These are phyloP conservation scores for Takakia lepidozioides DNA, from an alignment of 225 moss, liverwort and hornwort genomes.

Conservation along the genomic window DNA sequence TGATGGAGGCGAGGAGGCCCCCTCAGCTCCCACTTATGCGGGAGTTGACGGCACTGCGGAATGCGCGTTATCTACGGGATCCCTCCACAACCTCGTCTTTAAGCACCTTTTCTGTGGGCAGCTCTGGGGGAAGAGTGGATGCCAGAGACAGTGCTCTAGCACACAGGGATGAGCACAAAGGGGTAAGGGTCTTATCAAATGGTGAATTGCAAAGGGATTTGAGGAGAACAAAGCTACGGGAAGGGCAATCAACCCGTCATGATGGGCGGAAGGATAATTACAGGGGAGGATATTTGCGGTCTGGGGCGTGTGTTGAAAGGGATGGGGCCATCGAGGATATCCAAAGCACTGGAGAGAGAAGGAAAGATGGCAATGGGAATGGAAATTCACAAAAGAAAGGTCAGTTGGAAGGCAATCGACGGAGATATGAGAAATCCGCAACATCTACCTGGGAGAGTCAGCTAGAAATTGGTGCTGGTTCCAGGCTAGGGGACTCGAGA, in stretches of 20 bases:
- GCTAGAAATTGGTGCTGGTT: constrained; percentile 8
- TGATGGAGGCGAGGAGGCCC: constrained; percentile 38
- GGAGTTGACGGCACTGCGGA: constrained; percentile 49
- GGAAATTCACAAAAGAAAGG: constrained; percentile 3
- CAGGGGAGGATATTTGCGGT: not conserved
- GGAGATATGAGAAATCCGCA: constrained; percentile 8
- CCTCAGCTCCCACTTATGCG: constrained; percentile 51
- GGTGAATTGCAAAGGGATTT: too few species aligned
- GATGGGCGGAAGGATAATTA: not conserved
- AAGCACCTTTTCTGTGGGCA: constrained; percentile 23
- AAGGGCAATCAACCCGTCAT: not conserved
- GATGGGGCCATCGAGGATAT: constrained; percentile 12
- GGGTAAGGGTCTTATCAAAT: too few species aligned
- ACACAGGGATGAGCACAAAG: not conserved
- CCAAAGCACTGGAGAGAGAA: constrained; percentile 1
- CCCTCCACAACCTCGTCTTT: constrained; percentile 38
- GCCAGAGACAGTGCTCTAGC: constrained; percentile 9
- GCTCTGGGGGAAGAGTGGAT: constrained; percentile 15
- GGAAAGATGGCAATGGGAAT: constrained; percentile 1
- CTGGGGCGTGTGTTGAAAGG: constrained; percentile 15
- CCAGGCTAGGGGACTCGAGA: constrained; percentile 1
- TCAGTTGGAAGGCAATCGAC: constrained; percentile 7
- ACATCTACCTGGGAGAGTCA: constrained; percentile 17
- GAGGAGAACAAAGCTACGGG: too few species aligned
- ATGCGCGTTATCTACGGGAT: constrained; percentile 39